Base-by-base conservation (phyloP, 2,329 filamentous ascomycete species). In the Colletotrichum australisinense region DNA sequence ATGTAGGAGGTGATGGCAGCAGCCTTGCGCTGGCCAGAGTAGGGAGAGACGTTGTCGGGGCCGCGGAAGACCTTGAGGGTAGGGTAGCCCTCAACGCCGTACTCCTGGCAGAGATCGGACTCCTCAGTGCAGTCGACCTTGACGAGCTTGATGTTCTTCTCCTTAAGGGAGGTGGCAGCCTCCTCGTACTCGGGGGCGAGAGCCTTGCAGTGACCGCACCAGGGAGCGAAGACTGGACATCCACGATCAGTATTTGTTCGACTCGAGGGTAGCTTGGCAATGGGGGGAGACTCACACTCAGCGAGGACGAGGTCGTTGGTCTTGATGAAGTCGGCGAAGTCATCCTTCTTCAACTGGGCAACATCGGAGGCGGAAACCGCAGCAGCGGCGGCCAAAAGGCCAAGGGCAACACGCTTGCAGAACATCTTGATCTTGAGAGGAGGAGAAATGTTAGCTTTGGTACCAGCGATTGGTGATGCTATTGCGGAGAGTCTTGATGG, bases 51-150 rank as follows among this genome's bases (percentile, higher is more conserved):
- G 83, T 93, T 94, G 12, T 98, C 94, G 56, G 87, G 85, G 78
- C 97, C 96, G 80, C 96, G 95, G 95, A 99, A 99, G 86, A 99
- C 91, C 92, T 98, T 99, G 82, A 99, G 91, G 77, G 97, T 99
- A 75, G 97, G 97, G 90, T 99, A 99, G 77, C 97, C 97, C 89
- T 98, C 95, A 56, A 99, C 95, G 75, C 94, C 95, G 80, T 94
- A 94, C 79, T 91, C 88, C 85, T 95, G 91, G 91, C 97, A 99
- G 78, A 99, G 93, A 42, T 97, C 95, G 76, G 92, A 87, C 89
- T 99, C 94, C 83, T 94, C 95, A 81, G 96, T 98, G 90, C 97
- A 98, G 88, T 98, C 96, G 79, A 97, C 86, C 91, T 97, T 97
- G 85, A 89, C 93, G 69, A 97, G 89, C 81, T 90, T 90, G 85